Evolutionary conservation across 2,329 filamentous ascomycete genomes (phyloP), one percentile per base, ranked within the genome.

Genomic region (Botrytis squamosa): DNA sequence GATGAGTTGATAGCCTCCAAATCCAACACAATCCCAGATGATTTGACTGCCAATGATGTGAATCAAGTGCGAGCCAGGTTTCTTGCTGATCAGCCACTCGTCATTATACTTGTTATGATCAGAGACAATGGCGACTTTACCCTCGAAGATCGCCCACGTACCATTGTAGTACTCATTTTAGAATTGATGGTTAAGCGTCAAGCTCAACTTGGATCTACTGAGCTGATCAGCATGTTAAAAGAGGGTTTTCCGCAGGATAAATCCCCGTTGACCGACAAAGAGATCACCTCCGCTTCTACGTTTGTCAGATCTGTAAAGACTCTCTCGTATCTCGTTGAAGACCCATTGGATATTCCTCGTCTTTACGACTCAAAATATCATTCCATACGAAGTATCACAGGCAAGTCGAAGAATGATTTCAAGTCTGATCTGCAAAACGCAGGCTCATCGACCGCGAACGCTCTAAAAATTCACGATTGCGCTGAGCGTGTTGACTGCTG

Each of bases 401-500:
- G 38, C 20, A 36, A 62, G 22, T n/a, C 59, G 25, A 62, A 62
- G 59, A n/a, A 40, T 4, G 14, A 16, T 12, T 62, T 62, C 59
- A 62, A 40, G 22, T 40, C 38, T 62, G 59, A 38, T 10, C 25
- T 62, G 22, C 2, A 40, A 14, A 25, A 4, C 4, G 59, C 59
- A 6, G 36, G 59, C 38, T 5, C 36, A 3, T 40, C 16, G 12
- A 33, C 38, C 4, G 59, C 38, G 59, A 62, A 40, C 8, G 59
- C 59, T 22, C 36, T 40, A 6, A 62, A 62, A 6, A 40, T 62
- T 25, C 25, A 62, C 14, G 59, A 62, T 38, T 62, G 36, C 22
- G 59, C 59, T 40, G 59, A 62, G 36, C 59, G 59, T 40, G 59
- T 40, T 22, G 59, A 62, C 59, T 62, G 59, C 59, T 62, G 59